A percentile compares a stretch with the other conserved stretches of the same genome.
phyloP scores from a whole-genome alignment of 2,329 filamentous ascomycete species.

The Thielaviopsis euricoi region DNA sequence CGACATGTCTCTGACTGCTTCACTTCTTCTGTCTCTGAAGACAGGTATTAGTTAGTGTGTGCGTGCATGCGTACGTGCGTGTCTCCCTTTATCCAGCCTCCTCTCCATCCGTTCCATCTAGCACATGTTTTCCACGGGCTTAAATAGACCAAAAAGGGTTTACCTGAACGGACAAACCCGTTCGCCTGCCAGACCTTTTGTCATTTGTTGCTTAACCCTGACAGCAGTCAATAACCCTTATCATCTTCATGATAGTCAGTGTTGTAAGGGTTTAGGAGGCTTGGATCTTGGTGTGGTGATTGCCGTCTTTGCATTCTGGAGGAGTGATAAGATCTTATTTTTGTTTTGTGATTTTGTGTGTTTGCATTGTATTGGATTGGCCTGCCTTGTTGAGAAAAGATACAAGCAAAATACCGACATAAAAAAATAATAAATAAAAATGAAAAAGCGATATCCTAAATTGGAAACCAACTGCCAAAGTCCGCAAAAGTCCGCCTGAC shows the following conservation, averaged over 20 bases:
- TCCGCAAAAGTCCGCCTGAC: background rate
- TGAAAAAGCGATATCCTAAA: background rate
- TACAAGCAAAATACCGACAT: background rate
- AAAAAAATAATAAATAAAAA: background rate
- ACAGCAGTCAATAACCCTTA: background rate
- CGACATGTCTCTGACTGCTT: background rate
- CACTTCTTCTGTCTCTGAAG: too few relatives aligned
- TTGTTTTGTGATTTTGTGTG: background rate
- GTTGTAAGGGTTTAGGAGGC: background rate
- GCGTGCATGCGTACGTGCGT: too few relatives aligned
- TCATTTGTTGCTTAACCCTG: background rate
- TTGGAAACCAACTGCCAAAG: background rate
- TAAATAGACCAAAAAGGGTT: background rate
- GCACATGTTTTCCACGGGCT: background rate
- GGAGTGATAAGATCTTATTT: background rate
- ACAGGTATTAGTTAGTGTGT: too few relatives aligned
- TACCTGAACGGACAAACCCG: background rate
- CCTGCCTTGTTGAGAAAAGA: too few relatives aligned
- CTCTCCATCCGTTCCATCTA: too few relatives aligned
- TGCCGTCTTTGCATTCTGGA: too few relatives aligned
- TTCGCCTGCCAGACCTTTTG: too few relatives aligned
- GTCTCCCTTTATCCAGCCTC: too few relatives aligned
- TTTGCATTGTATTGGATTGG: too few relatives aligned
- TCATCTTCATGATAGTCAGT: background rate
- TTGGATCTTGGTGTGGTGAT: background rate